These are phyloP conservation scores for Digitaria exilis DNA, from an alignment of 202 grass and related monocot genomes.

Conservation along the genomic window DNA sequence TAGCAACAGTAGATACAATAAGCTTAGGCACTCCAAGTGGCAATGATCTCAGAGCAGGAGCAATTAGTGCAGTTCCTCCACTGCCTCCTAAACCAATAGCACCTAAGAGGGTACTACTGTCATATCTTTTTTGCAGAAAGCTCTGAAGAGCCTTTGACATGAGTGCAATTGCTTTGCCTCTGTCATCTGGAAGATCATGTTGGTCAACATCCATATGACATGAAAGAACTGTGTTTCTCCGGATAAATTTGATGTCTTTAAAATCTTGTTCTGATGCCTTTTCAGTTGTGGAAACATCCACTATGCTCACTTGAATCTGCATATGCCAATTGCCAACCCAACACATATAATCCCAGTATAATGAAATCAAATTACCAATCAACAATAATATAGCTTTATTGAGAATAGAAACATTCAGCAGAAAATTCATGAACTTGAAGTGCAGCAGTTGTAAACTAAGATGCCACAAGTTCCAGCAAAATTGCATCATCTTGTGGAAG, in stretches of 20 bases:
- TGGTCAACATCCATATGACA: slow-evolving; percentile 31
- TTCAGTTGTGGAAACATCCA: slow-evolving; percentile 82
- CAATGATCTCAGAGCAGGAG: slow-evolving; percentile 80
- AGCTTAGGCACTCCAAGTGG: slow-evolving; percentile 89
- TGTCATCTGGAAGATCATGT: slow-evolving; percentile 68
- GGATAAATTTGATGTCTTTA: slow-evolving; percentile 53
- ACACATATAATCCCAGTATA: slow-evolving; percentile 1
- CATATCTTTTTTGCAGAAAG: slow-evolving; percentile 65
- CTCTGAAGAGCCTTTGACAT: slow-evolving; percentile 70
- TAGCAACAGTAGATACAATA: slow-evolving; percentile 87
- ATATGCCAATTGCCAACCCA: slow-evolving; percentile 44
- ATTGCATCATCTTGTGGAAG: not conserved
- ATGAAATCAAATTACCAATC: not conserved
- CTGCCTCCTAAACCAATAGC: slow-evolving; percentile 88
- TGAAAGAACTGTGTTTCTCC: slow-evolving; percentile 73
- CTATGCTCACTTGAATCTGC: slow-evolving; percentile 77
- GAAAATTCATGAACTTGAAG: not conserved
- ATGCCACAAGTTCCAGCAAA: not conserved
- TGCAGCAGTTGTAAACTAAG: not conserved
- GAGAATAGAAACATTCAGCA: not conserved
- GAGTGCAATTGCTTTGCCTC: slow-evolving; percentile 70
- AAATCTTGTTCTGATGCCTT: slow-evolving; percentile 34
- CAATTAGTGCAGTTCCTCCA: slow-evolving; percentile 79
- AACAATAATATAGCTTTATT: not conserved
- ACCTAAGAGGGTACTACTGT: slow-evolving; percentile 59